phyloP scores from a whole-genome alignment of 2,329 filamentous ascomycete species.

The Talaromyces funiculosus region DNA sequence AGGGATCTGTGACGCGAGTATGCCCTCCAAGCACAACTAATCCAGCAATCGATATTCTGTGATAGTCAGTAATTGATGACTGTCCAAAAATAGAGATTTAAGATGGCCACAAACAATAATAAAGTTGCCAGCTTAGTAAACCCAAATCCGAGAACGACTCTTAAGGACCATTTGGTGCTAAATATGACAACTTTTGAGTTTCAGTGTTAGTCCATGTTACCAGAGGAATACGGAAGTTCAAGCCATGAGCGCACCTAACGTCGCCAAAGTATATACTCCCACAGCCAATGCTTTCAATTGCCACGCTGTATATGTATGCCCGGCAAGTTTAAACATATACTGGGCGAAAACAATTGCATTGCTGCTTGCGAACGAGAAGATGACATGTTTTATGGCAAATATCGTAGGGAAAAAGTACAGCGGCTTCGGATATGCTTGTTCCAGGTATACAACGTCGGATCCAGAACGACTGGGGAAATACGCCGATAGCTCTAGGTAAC shows the following conservation, averaged over 20 bases:
- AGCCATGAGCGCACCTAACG: slow-evolving; percentile 42
- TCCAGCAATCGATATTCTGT: slow-evolving; percentile 52
- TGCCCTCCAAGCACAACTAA: slow-evolving; percentile 58
- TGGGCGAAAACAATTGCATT: slow-evolving; percentile 49
- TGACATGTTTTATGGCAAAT: slow-evolving; percentile 59
- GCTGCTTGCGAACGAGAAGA: slow-evolving; percentile 61
- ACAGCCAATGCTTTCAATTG: slow-evolving; percentile 14
- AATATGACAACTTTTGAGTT: slow-evolving; percentile 39
- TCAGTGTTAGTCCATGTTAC: neutral
- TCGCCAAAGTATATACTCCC: slow-evolving; percentile 26
- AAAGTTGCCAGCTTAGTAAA: slow-evolving; percentile 57
- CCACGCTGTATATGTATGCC: slow-evolving; percentile 20
- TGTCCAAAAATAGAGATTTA: neutral
- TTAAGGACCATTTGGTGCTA: slow-evolving; percentile 55
- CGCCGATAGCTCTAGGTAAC: slow-evolving; percentile 59
- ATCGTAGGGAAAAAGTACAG: slow-evolving; percentile 59
- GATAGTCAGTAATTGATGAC: slow-evolving; percentile 7
- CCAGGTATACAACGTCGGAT: slow-evolving; percentile 62
- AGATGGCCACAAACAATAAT: slow-evolving; percentile 43
- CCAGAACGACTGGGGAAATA: slow-evolving; percentile 64
- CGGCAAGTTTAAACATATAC: slow-evolving; percentile 22
- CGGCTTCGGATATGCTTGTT: slow-evolving; percentile 61
- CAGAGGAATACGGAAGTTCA: slow-evolving; percentile 21
- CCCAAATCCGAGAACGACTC: slow-evolving; percentile 53
- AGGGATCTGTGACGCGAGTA: slow-evolving; percentile 46